A percentile compares a stretch with the other conserved stretches of the same genome.
Evolutionary conservation across 331 rosid genomes (phyloP).

Genomic region (Telfairia occidentalis): DNA sequence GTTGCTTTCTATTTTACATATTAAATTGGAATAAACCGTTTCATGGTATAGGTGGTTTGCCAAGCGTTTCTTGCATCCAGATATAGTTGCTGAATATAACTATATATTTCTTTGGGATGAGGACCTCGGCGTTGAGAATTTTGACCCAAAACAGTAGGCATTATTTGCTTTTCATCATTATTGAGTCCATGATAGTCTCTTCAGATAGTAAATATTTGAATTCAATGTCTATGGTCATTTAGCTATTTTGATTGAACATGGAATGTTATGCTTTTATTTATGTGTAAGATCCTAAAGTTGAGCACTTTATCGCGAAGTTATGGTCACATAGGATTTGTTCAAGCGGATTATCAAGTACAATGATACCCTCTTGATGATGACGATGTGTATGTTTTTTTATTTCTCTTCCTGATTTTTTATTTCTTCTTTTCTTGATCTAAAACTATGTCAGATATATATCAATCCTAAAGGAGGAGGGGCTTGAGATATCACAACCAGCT

Average conservation of each 20-base stretch:
- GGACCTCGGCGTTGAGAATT: slow-evolving; percentile 40
- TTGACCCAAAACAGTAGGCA: slow-evolving; percentile 31
- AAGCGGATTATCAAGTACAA: neutral
- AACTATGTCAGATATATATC: slow-evolving; percentile 51
- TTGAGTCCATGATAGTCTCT: neutral
- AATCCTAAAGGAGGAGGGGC: slow-evolving; percentile 66
- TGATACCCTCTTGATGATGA: neutral
- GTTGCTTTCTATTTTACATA: neutral
- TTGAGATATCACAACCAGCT: slow-evolving; percentile 95
- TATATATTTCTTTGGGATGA: slow-evolving; percentile 42
- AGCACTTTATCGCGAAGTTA: neutral
- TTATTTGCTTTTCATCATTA: neutral
- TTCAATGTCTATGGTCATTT: neutral
- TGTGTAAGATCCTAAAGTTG: neutral
- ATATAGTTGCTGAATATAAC: slow-evolving; percentile 26
- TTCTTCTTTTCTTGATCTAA: neutral
- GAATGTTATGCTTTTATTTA: neutral
- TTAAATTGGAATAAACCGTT: neutral
- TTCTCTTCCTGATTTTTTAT: neutral
- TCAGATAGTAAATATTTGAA: neutral
- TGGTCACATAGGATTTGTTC: neutral
- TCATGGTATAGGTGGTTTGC: slow-evolving; percentile 35
- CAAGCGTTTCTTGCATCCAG: slow-evolving; percentile 37
- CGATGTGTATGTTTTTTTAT: neutral
- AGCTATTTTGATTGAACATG: no score